phyloP scores from a whole-genome alignment of 192 early-diverging fungal genomes.

The Backusella tarrabulga region DNA sequence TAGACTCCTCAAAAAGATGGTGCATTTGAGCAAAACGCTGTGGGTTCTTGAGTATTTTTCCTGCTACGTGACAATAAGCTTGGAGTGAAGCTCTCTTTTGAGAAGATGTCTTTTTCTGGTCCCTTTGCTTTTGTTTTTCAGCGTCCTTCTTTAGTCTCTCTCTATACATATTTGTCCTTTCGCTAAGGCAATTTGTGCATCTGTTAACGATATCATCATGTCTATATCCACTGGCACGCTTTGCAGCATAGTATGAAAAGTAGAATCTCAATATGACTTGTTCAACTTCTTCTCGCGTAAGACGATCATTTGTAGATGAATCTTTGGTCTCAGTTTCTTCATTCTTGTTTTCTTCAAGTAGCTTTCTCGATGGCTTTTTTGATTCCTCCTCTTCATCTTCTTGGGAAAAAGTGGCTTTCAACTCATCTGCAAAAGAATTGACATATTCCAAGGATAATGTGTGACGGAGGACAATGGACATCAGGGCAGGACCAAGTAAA shows the following conservation, averaged over 20 bases:
- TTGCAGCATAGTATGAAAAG: neutral
- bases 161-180: neutral
- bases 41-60: neutral
- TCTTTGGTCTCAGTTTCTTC: neutral
- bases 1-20: neutral
- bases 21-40: neutral
- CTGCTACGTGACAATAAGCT: neutral
- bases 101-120: neutral
- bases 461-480: constrained; percentile 31
- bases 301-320: neutral
- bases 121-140: neutral
- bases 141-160: neutral
- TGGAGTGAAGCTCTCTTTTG: neutral
- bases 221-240: neutral
- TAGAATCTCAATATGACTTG: neutral
- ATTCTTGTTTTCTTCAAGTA: neutral
- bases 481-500: constrained; percentile 26
- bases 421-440: neutral
- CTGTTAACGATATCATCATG: neutral
- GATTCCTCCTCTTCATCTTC: neutral
- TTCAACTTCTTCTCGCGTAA: neutral
- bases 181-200: neutral
- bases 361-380: neutral
- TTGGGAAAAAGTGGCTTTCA: neutral
- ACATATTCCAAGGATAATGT: constrained; percentile 19